phyloP scores from a whole-genome alignment of 768 basidiomycete species.

The Gymnopilus junonius region DNA sequence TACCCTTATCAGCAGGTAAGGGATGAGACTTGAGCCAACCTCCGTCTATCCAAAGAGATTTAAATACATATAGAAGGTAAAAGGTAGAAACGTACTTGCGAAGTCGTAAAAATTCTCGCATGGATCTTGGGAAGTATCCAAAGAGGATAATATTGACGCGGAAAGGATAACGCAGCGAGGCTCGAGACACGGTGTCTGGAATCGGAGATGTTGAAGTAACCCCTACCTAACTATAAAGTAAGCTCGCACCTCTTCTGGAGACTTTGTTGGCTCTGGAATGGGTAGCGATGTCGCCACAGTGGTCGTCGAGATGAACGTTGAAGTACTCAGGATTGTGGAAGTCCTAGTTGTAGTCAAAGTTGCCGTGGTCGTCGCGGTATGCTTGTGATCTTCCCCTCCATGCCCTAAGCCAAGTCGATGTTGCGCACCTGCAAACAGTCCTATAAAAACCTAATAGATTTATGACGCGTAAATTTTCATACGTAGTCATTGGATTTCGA shows the following conservation, averaged over 20 bases:
- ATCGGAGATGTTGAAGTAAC: constrained; percentile 8
- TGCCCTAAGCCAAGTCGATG: constrained; percentile 67
- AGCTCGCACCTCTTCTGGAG: constrained; percentile 53
- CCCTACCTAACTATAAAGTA: neutral
- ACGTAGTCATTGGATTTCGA: constrained; percentile 8
- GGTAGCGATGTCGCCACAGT: constrained; percentile 43
- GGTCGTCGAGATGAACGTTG: constrained; percentile 32
- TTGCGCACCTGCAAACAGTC: constrained; percentile 89
- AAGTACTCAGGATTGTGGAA: constrained; percentile 28
- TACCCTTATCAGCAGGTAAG: constrained; percentile 84
- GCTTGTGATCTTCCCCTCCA: constrained; percentile 32
- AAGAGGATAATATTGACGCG: constrained; percentile 75
- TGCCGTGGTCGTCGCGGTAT: constrained; percentile 42
- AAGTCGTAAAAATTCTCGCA: constrained; percentile 96
- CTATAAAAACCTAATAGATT: constrained; percentile 72
- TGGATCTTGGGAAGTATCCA: constrained; percentile 86
- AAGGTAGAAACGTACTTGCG: constrained; percentile 66
- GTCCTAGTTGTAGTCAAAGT: constrained; percentile 44
- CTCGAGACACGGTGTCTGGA: constrained; percentile 71
- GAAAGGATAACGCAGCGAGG: constrained; percentile 83
- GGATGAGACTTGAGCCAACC: constrained; percentile 87
- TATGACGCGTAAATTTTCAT: constrained; percentile 12
- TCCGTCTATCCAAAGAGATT: constrained; percentile 57
- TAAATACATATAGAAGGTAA: neutral
- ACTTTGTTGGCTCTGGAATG: constrained; percentile 52